Conservation (phyloP, 805 yeast species). For the Candida ortonii region DNA sequence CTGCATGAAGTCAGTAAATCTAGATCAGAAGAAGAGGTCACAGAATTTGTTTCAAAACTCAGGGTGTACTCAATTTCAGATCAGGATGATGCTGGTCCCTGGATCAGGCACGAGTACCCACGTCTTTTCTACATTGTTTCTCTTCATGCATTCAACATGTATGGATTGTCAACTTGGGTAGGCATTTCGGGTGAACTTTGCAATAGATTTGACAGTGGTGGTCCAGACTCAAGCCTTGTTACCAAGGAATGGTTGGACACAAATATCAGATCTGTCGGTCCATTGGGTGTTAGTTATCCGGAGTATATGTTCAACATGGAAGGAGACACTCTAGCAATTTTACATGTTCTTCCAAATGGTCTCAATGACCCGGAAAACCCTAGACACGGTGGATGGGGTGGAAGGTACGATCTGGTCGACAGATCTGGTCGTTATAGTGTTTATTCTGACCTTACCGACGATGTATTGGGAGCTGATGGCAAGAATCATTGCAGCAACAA, state of each 20-base stretch:
- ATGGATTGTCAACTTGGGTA: slow-evolving; percentile 31
- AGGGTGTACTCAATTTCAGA: slow-evolving; percentile 32
- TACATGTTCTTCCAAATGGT: slow-evolving; percentile 32
- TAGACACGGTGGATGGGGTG: slow-evolving; percentile 36
- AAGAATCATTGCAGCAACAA: slow-evolving; percentile 21
- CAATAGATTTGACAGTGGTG: slow-evolving; percentile 24
- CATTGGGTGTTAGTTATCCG: slow-evolving; percentile 29
- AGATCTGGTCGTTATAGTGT: slow-evolving; percentile 19
- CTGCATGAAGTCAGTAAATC: slow-evolving; percentile 22
- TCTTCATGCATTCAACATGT: slow-evolving; percentile 29
- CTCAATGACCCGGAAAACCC: slow-evolving; percentile 30
- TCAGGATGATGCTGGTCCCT: slow-evolving; percentile 34
- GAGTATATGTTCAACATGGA: slow-evolving; percentile 28
- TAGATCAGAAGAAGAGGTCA: slow-evolving; percentile 16
- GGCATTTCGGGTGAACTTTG: slow-evolving; percentile 31
- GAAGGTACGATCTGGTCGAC: slow-evolving; percentile 28
- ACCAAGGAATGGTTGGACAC: slow-evolving; percentile 26
- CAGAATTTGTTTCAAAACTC: slow-evolving; percentile 18
- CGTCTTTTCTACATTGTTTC: slow-evolving; percentile 27
- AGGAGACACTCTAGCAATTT: slow-evolving; percentile 32
- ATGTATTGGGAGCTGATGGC: slow-evolving; percentile 22
- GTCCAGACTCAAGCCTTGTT: slow-evolving; percentile 27
- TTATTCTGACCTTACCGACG: slow-evolving; percentile 28
- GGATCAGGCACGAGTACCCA: slow-evolving; percentile 32
- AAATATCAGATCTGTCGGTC: slow-evolving; percentile 26